Evolutionary conservation across 495 filamentous ascomycete species (phyloP).

Genomic region (Astrothelium subdiscretum): DNA sequence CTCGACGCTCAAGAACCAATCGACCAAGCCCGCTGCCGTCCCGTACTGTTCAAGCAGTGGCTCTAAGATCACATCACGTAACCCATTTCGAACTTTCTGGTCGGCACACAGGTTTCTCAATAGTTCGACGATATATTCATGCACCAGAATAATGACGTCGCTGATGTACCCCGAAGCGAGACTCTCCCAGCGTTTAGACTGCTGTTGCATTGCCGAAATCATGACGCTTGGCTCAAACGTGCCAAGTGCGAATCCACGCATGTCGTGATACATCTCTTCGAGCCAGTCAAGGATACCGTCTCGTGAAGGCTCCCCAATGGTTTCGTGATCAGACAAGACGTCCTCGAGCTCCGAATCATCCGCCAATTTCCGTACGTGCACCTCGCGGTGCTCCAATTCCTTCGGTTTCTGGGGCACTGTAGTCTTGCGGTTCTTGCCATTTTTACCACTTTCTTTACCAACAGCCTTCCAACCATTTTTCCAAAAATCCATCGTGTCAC

Average conservation of each 20-base stretch:
- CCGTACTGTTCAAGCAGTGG: slow-evolving; percentile 19
- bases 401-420: no score
- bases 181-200: slow-evolving; percentile 42
- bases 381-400: no score
- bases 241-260: slow-evolving; percentile 15
- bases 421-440: background rate
- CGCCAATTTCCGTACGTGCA: slow-evolving; percentile 6
- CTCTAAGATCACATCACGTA: slow-evolving; percentile 35
- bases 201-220: slow-evolving; percentile 38
- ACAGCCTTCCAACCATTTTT: no score
- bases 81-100: slow-evolving; percentile 22
- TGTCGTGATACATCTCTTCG: slow-evolving; percentile 1
- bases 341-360: slow-evolving; percentile 20
- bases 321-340: slow-evolving; percentile 14
- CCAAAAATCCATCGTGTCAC: no score
- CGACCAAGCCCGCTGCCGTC: slow-evolving; percentile 26
- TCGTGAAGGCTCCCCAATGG: background rate
- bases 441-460: background rate
- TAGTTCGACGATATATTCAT: slow-evolving; percentile 34
- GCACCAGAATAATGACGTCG: slow-evolving; percentile 33
- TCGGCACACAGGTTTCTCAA: slow-evolving; percentile 33
- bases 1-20: slow-evolving; percentile 42
- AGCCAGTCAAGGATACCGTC: slow-evolving; percentile 8
- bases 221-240: slow-evolving; percentile 32
- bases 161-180: slow-evolving; percentile 39